phyloP scores from a whole-genome alignment of 2,329 filamentous ascomycete species.

The Ceratocystis papillata region DNA sequence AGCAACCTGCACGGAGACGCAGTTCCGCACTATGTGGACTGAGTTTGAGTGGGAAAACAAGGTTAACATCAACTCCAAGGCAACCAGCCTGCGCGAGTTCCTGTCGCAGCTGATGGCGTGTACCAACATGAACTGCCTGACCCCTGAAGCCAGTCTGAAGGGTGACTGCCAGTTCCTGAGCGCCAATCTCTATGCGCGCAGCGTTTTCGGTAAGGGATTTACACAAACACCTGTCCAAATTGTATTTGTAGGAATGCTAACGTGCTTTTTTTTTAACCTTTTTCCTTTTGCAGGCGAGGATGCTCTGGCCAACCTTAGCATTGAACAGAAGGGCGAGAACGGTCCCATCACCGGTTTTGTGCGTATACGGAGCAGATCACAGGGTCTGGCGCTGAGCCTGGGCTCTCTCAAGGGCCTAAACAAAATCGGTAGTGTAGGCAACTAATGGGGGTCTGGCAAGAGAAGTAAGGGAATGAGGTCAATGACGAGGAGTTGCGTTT shows the following conservation, averaged over 20 bases:
- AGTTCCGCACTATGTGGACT: constrained; percentile 99
- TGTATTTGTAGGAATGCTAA: too few relatives aligned
- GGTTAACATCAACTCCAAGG: constrained; percentile 99
- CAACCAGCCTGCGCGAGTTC: constrained; percentile 83
- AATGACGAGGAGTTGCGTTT: neutral
- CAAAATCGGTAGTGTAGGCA: constrained; percentile 50
- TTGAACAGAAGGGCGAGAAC: constrained; percentile 92
- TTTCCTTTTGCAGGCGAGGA: constrained; percentile 64
- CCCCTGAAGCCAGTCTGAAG: constrained; percentile 89
- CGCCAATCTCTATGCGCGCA: constrained; percentile 90
- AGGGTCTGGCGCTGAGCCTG: constrained; percentile 85
- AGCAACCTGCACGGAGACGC: constrained; percentile 89
- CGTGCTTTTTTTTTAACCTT: constrained; percentile 10
- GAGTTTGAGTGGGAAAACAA: constrained; percentile 99
- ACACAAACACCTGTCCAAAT: too few relatives aligned
- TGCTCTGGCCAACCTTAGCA: constrained; percentile 90
- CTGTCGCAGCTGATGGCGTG: constrained; percentile 89
- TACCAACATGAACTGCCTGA: constrained; percentile 97
- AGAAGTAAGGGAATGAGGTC: neutral
- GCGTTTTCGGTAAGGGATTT: constrained; percentile 79
- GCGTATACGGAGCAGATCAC: constrained; percentile 90
- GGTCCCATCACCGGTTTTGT: constrained; percentile 96
- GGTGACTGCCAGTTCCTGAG: constrained; percentile 97
- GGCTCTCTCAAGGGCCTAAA: constrained; percentile 91
- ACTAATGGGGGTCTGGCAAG: neutral